A percentile compares a stretch with the other conserved stretches of the same genome.
These are phyloP conservation scores for Teratosphaeria nubilosa DNA, from an alignment of 2,329 filamentous ascomycete species.

Conservation along the genomic window DNA sequence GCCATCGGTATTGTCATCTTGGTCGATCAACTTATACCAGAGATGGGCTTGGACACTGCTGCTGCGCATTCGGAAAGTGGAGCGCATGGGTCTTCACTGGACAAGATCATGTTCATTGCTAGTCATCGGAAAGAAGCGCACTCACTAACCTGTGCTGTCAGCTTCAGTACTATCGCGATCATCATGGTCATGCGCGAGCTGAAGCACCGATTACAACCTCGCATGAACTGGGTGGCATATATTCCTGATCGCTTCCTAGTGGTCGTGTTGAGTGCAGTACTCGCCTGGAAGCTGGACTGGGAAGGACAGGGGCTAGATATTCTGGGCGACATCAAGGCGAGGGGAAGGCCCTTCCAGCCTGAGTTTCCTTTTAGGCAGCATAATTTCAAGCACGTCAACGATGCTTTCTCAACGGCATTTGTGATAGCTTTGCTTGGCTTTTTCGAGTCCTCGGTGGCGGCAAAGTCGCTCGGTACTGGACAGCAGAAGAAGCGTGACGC, in stretches of 20 bases:
- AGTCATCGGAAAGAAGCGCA: constrained; percentile 58
- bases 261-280: constrained; percentile 70
- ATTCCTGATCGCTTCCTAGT: constrained; percentile 86
- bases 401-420: constrained; percentile 83
- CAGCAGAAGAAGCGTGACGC: constrained; percentile 40
- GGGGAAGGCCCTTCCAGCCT: constrained; percentile 61
- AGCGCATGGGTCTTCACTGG: constrained; percentile 72
- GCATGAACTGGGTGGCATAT: constrained; percentile 72
- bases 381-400: constrained; percentile 72
- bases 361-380: constrained; percentile 72
- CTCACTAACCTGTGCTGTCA: constrained; percentile 63
- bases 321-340: constrained; percentile 69
- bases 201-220: constrained; percentile 70
- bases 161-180: constrained; percentile 67
- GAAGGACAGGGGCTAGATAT: constrained; percentile 70
- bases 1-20: constrained; percentile 95
- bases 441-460: constrained; percentile 93
- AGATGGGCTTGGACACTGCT: constrained; percentile 63
- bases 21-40: constrained; percentile 86
- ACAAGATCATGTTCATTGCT: constrained; percentile 74
- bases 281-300: constrained; percentile 71
- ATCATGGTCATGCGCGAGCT: constrained; percentile 80
- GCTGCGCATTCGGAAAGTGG: constrained; percentile 55
- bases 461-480: constrained; percentile 67
- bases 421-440: constrained; percentile 93